These are phyloP conservation scores for Dichotomopilus funicola DNA, from an alignment of 2,329 filamentous ascomycete species.

Conservation along the genomic window DNA sequence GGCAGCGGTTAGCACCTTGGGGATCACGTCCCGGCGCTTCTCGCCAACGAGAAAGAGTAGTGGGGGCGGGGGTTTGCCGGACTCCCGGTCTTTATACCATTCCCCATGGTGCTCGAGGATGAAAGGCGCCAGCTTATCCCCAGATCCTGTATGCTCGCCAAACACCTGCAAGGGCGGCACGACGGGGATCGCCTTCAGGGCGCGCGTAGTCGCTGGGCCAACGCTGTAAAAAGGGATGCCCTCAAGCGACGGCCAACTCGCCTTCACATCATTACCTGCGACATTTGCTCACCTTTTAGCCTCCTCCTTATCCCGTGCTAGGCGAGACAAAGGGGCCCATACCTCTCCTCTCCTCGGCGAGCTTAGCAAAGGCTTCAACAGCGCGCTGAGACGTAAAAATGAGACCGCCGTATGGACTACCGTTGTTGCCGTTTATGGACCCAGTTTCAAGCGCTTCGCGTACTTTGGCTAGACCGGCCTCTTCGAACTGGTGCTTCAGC, in stretches of 20 bases:
- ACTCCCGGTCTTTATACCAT: slow-evolving; percentile 38
- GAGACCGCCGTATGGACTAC: slow-evolving; percentile 60
- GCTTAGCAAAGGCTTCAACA: slow-evolving; percentile 66
- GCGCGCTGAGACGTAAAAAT: slow-evolving; percentile 81
- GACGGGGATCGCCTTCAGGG: slow-evolving; percentile 53
- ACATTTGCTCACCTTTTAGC: slow-evolving; percentile 15
- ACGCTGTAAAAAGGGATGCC: slow-evolving; percentile 66
- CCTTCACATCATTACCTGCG: slow-evolving; percentile 8
- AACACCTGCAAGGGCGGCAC: slow-evolving; percentile 55
- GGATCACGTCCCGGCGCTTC: slow-evolving; percentile 83
- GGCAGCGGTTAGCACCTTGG: slow-evolving; percentile 63
- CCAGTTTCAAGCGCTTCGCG: slow-evolving; percentile 41
- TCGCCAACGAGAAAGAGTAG: slow-evolving; percentile 88
- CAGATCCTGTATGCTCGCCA: slow-evolving; percentile 78
- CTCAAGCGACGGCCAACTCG: slow-evolving; percentile 46
- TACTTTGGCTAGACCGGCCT: slow-evolving; percentile 50
- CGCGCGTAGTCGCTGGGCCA: slow-evolving; percentile 72
- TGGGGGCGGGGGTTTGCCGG: slow-evolving; percentile 42
- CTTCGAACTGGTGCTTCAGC: slow-evolving; percentile 62
- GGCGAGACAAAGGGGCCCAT: slow-evolving; percentile 17
- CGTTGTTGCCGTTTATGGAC: slow-evolving; percentile 34
- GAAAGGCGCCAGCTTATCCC: slow-evolving; percentile 67
- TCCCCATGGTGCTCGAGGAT: slow-evolving; percentile 71
- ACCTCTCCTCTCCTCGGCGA: slow-evolving; percentile 51
- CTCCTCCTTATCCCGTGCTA: slow-evolving; percentile 10